Evolutionary conservation across 306 rosid genomes (phyloP), one percentile per base, ranked within the genome.

Genomic region (Prunus davidiana): DNA sequence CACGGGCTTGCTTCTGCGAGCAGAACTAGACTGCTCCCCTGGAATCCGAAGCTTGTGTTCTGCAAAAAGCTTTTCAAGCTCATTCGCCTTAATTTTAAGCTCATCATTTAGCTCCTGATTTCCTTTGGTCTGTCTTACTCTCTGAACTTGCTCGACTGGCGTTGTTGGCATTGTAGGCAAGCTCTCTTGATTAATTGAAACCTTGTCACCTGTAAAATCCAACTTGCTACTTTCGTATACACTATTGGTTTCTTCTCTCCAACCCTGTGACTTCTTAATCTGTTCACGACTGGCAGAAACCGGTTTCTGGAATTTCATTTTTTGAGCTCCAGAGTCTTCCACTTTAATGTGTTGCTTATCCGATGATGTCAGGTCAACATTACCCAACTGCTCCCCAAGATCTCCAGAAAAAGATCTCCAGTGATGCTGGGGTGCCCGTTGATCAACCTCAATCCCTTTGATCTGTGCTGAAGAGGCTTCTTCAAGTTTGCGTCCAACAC

Each of bases 41-140:
- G 99, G 99, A 86, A 89, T 89, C 81, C 97, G 89, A 70, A 92
- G 92, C 80, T 96, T 93, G 88, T 93, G 99, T 84, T 91, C 98
- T 20, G 98, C 99, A 80, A 89, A 96, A 78, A 96, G 97, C 90
- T 85, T 93, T 82, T 96, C 99, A 63, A 96, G 96, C 78, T 96
- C 99, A 84, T 96, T 89, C 10, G 98, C 98, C 89, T 96, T 96
- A 76, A 96, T 75, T 83, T 93, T 96, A 67, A 96, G 91, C 82
- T 89, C 98, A 91, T 96, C 96, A 73, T 93, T 91, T 56, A 87
- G 86, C 78, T 85, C 99, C 74, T 96, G 99, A 69, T 89, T 93
- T 68, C 98, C 98, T 84, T 89, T 96, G 58, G 90, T 74, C 82
- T 91, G 93, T 84, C 98, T 89, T 28, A 68, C 88, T 85, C 96